These are phyloP conservation scores for Eremothecium coryli DNA, from an alignment of 1,139 yeast species.

Conservation along the genomic window DNA sequence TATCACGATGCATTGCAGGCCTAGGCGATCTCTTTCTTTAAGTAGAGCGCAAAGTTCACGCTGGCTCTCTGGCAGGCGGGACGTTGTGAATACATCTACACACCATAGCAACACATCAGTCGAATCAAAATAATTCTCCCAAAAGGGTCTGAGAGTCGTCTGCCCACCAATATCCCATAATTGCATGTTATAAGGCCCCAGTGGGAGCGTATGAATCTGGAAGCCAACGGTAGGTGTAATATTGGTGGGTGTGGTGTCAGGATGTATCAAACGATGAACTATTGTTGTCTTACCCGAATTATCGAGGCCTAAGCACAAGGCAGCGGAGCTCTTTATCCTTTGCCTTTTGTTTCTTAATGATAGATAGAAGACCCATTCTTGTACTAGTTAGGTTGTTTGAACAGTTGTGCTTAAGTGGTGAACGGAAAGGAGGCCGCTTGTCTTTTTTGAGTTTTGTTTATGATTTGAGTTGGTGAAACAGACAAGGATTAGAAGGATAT, in stretches of 20 bases:
- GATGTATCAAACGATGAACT: conserved; percentile 41
- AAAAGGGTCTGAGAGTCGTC: conserved; percentile 62
- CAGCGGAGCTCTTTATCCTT: conserved; percentile 73
- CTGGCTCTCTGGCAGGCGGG: conserved; percentile 56
- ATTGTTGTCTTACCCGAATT: conserved; percentile 85
- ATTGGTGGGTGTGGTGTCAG: conserved; percentile 28
- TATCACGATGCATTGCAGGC: conserved; percentile 43
- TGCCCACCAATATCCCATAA: conserved; percentile 93
- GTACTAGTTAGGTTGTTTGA: too few species aligned
- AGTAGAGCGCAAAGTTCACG: conserved; percentile 54
- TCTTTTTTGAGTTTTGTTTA: neutral
- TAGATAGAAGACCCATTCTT: conserved; percentile 72
- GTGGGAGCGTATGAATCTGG: conserved; percentile 41
- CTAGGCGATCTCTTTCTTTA: conserved; percentile 58
- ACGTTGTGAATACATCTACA: conserved; percentile 59
- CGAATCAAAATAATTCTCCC: conserved; percentile 86
- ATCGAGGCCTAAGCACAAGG: conserved; percentile 69
- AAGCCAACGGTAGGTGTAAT: conserved; percentile 62
- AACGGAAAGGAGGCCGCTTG: neutral
- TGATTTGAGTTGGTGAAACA: too few species aligned
- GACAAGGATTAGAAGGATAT: too few species aligned
- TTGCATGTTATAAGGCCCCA: conserved; percentile 32
- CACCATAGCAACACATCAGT: conserved; percentile 89
- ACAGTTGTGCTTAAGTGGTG: too few species aligned
- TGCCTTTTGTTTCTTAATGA: conserved; percentile 70